Conservation (phyloP, 345 rosid genomes). For the Gossypium turneri region DNA sequence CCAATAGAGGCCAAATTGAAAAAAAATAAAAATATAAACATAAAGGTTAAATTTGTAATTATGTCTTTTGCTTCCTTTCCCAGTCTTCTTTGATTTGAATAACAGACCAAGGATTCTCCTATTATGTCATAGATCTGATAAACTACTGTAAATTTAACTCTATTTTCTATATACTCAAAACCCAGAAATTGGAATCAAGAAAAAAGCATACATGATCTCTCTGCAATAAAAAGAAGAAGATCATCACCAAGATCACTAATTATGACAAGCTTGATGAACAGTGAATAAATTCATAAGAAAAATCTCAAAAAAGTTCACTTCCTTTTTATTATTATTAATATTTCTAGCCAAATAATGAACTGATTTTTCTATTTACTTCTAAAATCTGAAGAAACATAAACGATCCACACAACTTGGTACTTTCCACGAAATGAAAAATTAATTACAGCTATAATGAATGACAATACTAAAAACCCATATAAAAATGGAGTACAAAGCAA, state of each 20-base stretch:
- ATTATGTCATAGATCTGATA: not conserved
- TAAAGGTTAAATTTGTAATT: not conserved
- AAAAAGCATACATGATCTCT: not conserved
- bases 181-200: not conserved
- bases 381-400: not conserved
- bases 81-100: not conserved
- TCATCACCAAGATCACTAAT: constrained; percentile 1
- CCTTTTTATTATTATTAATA: not conserved
- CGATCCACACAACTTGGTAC: not conserved
- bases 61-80: not conserved
- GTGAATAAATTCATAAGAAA: not conserved
- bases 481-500: not conserved
- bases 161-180: not conserved
- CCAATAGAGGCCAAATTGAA: not conserved
- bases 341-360: not conserved
- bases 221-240: not conserved
- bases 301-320: not conserved
- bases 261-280: too few species aligned
- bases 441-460: constrained; percentile 1
- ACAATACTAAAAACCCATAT: constrained; percentile 1
- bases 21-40: not conserved
- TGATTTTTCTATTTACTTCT: not conserved
- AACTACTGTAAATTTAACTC: not conserved
- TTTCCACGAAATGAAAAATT: not conserved
- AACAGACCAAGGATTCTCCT: not conserved